Percentiles rank a stretch among this genome's conserved stretches.
phyloP scores from a whole-genome alignment of 176 grass and related monocot genomes.

The Cenchrus fungigraminus region DNA sequence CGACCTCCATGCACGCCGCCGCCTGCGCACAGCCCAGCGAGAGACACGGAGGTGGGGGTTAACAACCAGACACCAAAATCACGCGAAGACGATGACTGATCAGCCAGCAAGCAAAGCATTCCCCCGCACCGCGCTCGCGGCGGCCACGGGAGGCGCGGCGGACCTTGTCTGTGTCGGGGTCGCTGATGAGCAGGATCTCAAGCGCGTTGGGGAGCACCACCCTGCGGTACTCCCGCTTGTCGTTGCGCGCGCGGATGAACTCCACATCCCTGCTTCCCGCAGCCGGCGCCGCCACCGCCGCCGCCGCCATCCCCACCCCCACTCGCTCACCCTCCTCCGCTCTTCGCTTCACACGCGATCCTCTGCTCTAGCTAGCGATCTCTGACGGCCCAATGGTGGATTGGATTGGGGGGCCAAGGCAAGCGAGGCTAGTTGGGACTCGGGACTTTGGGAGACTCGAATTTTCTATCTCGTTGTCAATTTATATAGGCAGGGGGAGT shows the following conservation, averaged over 20 bases:
- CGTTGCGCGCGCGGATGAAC: conserved; percentile 89
- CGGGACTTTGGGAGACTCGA: background rate
- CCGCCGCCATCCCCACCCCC: background rate
- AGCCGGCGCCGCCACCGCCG: background rate
- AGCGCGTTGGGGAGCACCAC: conserved; percentile 87
- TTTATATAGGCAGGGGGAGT: background rate
- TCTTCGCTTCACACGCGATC: background rate
- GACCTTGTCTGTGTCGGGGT: conserved; percentile 92
- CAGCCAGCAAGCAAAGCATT: background rate
- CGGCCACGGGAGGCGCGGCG: background rate
- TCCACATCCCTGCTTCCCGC: conserved; percentile 57
- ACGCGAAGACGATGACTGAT: background rate
- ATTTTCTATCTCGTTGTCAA: background rate
- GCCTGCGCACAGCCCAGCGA: conserved; percentile 50
- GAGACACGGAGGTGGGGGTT: background rate
- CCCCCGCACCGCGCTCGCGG: background rate
- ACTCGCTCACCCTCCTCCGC: background rate
- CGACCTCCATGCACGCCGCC: conserved; percentile 92
- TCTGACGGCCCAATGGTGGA: background rate
- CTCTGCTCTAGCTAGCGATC: background rate
- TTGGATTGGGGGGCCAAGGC: conserved; percentile 21
- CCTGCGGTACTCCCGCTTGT: conserved; percentile 85
- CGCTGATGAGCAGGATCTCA: conserved; percentile 87
- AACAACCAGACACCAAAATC: conserved; percentile 12
- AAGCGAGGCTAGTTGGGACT: conserved; percentile 7